A percentile compares a stretch with the other conserved stretches of the same genome.
phyloP scores from a whole-genome alignment of 371 early-diverging fungal species.

The Mucor irregularis region DNA sequence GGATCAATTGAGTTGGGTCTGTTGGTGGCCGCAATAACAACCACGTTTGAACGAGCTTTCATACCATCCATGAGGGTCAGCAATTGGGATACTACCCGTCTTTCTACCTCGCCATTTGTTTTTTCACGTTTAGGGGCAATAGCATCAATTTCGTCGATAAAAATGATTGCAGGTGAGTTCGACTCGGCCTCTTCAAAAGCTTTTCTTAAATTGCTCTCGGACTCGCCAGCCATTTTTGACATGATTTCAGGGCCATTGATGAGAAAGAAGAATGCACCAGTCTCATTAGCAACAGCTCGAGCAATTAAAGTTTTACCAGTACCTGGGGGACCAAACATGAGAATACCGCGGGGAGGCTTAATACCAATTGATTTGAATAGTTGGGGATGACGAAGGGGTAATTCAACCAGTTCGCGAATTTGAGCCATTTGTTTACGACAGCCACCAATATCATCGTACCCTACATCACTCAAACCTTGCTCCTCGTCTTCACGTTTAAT shows the following conservation, averaged over 20 bases:
- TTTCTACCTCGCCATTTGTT: slow-evolving; percentile 99
- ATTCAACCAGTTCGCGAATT: slow-evolving; percentile 98
- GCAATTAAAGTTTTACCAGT: slow-evolving; percentile 89
- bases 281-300: slow-evolving; percentile 74
- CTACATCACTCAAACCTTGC: slow-evolving; percentile 89
- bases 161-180: slow-evolving; percentile 98
- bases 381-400: slow-evolving; percentile 98
- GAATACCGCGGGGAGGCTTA: slow-evolving; percentile 97
- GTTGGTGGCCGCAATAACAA: slow-evolving; percentile 98
- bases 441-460: slow-evolving; percentile 99
- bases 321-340: slow-evolving; percentile 99
- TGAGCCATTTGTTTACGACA: slow-evolving; percentile 99
- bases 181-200: slow-evolving; percentile 99
- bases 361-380: slow-evolving; percentile 98
- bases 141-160: slow-evolving; percentile 99
- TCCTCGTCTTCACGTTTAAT: slow-evolving; percentile 99
- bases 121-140: slow-evolving; percentile 99
- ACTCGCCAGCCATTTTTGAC: slow-evolving; percentile 99
- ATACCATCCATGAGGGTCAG: slow-evolving; percentile 99
- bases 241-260: slow-evolving; percentile 99
- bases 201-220: slow-evolving; percentile 97
- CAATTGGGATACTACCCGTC: slow-evolving; percentile 98
- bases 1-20: slow-evolving; percentile 99
- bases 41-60: slow-evolving; percentile 96
- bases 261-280: slow-evolving; percentile 89